Conservation (phyloP, 2,329 filamentous ascomycete species). For the Venturia nashicola region DNA sequence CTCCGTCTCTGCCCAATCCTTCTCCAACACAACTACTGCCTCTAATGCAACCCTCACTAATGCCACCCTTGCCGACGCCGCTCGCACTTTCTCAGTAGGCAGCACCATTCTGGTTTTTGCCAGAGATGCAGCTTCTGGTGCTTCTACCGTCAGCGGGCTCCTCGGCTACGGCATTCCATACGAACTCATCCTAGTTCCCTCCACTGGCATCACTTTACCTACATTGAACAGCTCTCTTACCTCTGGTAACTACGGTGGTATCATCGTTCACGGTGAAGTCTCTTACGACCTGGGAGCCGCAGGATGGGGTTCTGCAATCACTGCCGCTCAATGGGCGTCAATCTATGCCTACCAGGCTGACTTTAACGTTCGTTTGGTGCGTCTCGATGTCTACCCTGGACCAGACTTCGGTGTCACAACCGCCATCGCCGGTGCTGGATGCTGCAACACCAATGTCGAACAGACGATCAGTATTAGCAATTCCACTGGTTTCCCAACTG, state of each 20-base stretch:
- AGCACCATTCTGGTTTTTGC: constrained; percentile 39
- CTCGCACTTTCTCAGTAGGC: background rate
- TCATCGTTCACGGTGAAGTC: constrained; percentile 37
- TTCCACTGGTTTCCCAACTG: constrained; percentile 35
- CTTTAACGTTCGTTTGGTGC: constrained; percentile 45
- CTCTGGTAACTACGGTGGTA: constrained; percentile 41
- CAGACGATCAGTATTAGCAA: constrained; percentile 39
- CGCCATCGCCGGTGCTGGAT: constrained; percentile 27
- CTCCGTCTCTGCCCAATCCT: background rate
- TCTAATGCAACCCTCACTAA: background rate
- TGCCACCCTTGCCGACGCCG: background rate
- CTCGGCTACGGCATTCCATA: constrained; percentile 45
- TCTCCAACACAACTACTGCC: background rate
- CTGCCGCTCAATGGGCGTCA: constrained; percentile 37
- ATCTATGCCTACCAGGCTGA: constrained; percentile 40
- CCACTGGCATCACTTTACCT: constrained; percentile 34
- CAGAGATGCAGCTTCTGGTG: constrained; percentile 31
- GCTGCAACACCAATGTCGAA: constrained; percentile 36
- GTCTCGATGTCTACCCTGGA: constrained; percentile 39
- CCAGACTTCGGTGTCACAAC: constrained; percentile 27
- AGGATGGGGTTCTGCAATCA: constrained; percentile 30
- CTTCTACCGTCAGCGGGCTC: constrained; percentile 36
- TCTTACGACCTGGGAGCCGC: constrained; percentile 33
- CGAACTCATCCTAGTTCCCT: constrained; percentile 36
- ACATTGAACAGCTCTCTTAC: constrained; percentile 27